Evolutionary conservation across 371 early-diverging fungal genomes (phyloP), one percentile per base, ranked within the genome.

Genomic region (Mucor velutinosus): DNA sequence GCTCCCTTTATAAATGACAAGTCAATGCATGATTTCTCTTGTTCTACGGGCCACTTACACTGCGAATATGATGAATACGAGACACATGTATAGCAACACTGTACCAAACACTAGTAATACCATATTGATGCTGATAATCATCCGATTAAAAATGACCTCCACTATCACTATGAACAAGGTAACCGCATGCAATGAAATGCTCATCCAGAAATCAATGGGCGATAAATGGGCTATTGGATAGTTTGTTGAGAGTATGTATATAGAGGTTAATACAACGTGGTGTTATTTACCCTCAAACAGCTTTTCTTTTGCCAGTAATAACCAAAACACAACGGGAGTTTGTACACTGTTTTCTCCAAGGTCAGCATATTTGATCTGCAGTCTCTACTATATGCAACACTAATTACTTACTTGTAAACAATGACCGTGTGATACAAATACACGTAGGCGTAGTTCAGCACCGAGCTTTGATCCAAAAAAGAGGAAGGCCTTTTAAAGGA

Each of bases 241-340:
- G 41, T 66, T n/a, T n/a, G 0, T 17, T 55, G 7, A 55, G 55
- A 60, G 8, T 25, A 51, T 23, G 23, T 21, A 30, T 30, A 30
- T 6, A 21, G 7, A 21, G 8, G 2, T 6, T 23, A 8, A 7
- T 2, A 45, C 5, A 25, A 14, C 33, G 5, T 7, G 8, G 7
- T 6, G 7, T 21, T 6, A 17, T 23, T 37, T 71, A 71, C 72
- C 67, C 39, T 63, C 58, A 21, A 69, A 63, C 21, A 69, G 23
- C 6, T 58, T 55, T 37, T 58, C 60, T 1, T 64, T 58, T 19
- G 37, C 56, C 62, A 81, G 61, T 56, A 83, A 47, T 6, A 78
- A 60, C 88, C 88, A 87, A 65, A 76, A 87, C 7, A 87, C 82
- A 37, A 87, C 74, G 15, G 88, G 88, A 7, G 86, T 86, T 23